phyloP scores from a whole-genome alignment of 352 stramenopile genomes.

The Phytopythium aichiense region DNA sequence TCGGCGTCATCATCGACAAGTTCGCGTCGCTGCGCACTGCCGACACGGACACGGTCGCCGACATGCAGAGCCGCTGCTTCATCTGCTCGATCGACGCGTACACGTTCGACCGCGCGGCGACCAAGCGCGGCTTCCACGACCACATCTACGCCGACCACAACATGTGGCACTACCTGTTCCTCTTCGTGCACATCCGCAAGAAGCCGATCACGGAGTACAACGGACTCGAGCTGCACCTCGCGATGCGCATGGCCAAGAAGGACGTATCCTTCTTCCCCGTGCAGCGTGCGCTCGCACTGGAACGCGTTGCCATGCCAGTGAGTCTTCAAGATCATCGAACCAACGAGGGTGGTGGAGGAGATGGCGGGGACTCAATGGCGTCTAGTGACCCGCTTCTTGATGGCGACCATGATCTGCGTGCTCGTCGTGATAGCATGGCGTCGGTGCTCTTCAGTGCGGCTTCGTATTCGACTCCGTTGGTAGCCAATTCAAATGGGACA shows the following conservation, averaged over 20 bases:
- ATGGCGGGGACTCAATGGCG: neutral
- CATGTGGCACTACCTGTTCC: slow-evolving; percentile 78
- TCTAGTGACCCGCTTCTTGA: neutral
- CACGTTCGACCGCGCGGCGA: slow-evolving; percentile 58
- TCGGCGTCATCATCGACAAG: slow-evolving; percentile 79
- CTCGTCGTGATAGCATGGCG: neutral
- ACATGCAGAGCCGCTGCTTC: slow-evolving; percentile 72
- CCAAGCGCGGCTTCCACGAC: slow-evolving; percentile 64
- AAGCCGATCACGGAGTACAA: slow-evolving; percentile 79
- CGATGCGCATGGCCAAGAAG: slow-evolving; percentile 68
- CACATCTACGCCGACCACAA: slow-evolving; percentile 78
- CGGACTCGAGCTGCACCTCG: slow-evolving; percentile 75
- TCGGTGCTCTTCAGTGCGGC: neutral
- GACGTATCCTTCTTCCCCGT: slow-evolving; percentile 77
- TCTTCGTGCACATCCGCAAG: slow-evolving; percentile 79
- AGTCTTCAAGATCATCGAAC: neutral
- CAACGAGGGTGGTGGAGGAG: neutral
- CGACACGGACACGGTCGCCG: slow-evolving; percentile 59
- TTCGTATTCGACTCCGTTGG: neutral
- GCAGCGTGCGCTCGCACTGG: slow-evolving; percentile 52
- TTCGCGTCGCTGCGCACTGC: slow-evolving; percentile 66
- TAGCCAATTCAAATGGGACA: neutral
- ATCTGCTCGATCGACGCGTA: slow-evolving; percentile 81
- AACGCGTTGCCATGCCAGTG: slow-evolving; percentile 9
- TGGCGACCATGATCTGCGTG: neutral